Base-by-base conservation (phyloP, 352 stramenopile genomes). In the Pythium oligandrum region DNA sequence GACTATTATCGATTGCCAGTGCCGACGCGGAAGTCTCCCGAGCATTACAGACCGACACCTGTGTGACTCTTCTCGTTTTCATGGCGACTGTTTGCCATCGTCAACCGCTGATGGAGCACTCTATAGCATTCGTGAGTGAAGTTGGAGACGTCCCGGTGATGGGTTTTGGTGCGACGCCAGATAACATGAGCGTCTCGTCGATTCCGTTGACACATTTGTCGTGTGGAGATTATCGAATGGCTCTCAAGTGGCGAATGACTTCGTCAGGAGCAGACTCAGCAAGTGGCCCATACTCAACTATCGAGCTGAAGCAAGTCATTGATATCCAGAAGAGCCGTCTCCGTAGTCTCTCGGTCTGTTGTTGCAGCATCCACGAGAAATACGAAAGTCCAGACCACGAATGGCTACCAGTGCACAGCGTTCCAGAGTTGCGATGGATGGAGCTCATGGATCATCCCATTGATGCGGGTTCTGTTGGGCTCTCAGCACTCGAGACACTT, bases 371-470 rank as follows among this genome's bases (percentile, higher is more conserved):
- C 9, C 70, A 79, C 34, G 59, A 69, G 3, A 51, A 71, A n/a
- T 51, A 64, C 31, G 57, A 63, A n/a, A 50, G 44, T 7, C 42
- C 61, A 33, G 62, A 69, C 11, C 79, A 93, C 42, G 53, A 52
- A 37, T 93, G 82, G 82, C 78, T 74, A 17, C 65, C 63, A 1
- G 73, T 93, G 31, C 70, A 78, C 51, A 60, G 88, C 51, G 73
- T 76, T 12, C 79, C 82, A 7, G 79, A 93, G 51, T 49, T 93
- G n/a, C 77, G 82, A 6, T 93, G 82, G 82, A 84, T 90, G 66
- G 79, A 93, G 49, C 32, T 93, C 17, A 78, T 80, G 1, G 74
- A 88, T 26, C 69, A 88, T 42, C 65, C 78, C 3, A 68, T 90
- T 37, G 67, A 88, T 38, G 53, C 76, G 10, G 62, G 54, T 2